Evolutionary conservation across 1,139 yeast species (phyloP), one percentile per base, ranked within the genome.

Genomic region (Nakaseomyces uthaithaninus): DNA sequence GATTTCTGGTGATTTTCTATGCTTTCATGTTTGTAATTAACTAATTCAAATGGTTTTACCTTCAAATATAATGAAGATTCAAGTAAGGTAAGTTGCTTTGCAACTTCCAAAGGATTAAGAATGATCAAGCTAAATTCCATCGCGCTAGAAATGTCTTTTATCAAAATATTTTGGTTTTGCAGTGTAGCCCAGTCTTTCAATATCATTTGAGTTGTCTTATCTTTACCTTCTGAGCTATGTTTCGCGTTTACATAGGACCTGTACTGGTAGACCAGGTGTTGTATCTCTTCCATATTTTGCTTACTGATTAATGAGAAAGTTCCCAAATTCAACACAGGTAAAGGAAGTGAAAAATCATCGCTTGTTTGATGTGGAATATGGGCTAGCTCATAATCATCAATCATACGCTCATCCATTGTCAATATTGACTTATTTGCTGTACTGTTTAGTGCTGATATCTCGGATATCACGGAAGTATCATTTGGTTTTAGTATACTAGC

Each of bases 31-130:
- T 19, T 30, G 15, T 30, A 30, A 55, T 83, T 80, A 44, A 85
- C 63, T 40, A 87, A 65, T 59, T 89, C 97, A 27, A 73, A 78
- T 1, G 89, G 77, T 50, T 72, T 72, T 44, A 87, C 75, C 3
- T 74, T 61, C 48, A 84, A 68, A 59, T 82, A 85, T 36, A 87
- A 71, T 37, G 70, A 72, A 6, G 84, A 77, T 61, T 89, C 95
- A 51, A 89, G 74, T 27, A 84, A 64, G 0, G 95, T 84, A 45
- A 89, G 66, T 57, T 87, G 96, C 54, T 80, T 80, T 2, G 96
- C 95, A 36, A 85, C 65, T 53, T 86, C 95, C 46, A 79, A 66
- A 0, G 94, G 81, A 55, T 84, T 86, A 52, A 81, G 72, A 47
- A 83, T 91, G 19, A 80, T 64, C 27, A 82, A 58, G 51, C 74